Conservation (phyloP, 202 grass and related monocot genomes). For the Eragrostis tef region DNA sequence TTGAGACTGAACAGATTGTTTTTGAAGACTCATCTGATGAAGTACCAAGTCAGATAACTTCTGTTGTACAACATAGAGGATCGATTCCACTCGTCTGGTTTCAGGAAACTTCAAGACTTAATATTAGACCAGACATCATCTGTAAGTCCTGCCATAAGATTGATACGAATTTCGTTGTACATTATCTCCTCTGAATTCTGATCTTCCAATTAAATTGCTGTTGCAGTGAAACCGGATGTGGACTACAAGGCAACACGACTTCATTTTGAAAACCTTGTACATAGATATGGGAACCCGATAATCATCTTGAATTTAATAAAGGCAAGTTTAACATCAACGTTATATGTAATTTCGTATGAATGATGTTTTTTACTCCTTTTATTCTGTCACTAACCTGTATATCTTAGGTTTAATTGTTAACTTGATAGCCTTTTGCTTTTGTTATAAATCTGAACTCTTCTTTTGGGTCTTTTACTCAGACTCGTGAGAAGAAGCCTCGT, state of each 20-base stretch:
- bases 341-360: conserved; percentile 22
- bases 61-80: conserved; percentile 91
- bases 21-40: conserved; percentile 72
- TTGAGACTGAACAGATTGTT: conserved; percentile 97
- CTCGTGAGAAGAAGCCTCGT: conserved; percentile 93
- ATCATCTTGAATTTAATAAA: conserved; percentile 99
- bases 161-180: conserved; percentile 24
- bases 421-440: conserved; percentile 32
- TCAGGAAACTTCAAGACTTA: conserved; percentile 95
- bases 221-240: conserved; percentile 79
- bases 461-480: conserved; percentile 60
- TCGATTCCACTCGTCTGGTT: conserved; percentile 98
- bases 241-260: conserved; percentile 82
- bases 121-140: conserved; percentile 95
- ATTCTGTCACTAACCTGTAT: conserved; percentile 19
- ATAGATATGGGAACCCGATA: conserved; percentile 94
- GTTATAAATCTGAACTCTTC: conserved; percentile 31
- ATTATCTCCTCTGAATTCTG: conserved; percentile 15
- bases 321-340: conserved; percentile 52
- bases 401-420: conserved; percentile 26
- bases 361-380: conserved; percentile 4
- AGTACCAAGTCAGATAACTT: conserved; percentile 73
- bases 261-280: conserved; percentile 96
- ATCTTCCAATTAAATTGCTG: conserved; percentile 31
- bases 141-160: conserved; percentile 60